Conservation (phyloP, 2,329 filamentous ascomycete species). For the Aspergillus arachidicola region DNA sequence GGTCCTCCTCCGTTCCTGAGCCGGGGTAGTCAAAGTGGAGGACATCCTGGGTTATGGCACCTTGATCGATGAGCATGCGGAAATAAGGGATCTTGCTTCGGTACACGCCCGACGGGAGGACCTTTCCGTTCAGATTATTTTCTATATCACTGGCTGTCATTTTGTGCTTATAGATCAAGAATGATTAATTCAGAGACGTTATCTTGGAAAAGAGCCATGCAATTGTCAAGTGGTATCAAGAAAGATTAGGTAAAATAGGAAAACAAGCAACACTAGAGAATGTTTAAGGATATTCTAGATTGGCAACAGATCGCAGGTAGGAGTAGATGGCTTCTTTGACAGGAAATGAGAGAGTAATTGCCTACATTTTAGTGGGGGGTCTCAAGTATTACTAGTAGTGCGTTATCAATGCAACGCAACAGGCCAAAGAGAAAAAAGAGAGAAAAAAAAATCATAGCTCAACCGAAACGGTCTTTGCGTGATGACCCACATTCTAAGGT, state of each 20-base stretch:
- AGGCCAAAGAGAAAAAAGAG: neutral
- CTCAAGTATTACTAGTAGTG: neutral
- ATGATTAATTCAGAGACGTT: neutral
- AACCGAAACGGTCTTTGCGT: neutral
- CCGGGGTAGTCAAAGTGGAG: conserved; percentile 46
- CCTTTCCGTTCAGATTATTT: neutral
- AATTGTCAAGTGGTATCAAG: neutral
- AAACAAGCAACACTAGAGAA: neutral
- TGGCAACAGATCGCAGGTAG: neutral
- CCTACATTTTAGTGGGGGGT: neutral
- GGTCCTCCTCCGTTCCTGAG: conserved; percentile 47
- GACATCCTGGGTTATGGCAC: conserved; percentile 20
- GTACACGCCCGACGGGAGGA: neutral
- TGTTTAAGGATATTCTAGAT: neutral
- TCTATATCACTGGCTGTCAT: neutral
- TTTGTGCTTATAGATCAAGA: neutral
- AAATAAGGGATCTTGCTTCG: conserved; percentile 1
- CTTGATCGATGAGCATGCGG: conserved; percentile 10
- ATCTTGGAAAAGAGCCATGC: neutral
- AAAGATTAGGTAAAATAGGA: neutral
- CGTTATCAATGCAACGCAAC: neutral
- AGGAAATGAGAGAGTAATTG: neutral
- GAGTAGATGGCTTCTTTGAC: neutral
- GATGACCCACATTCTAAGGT: neutral
- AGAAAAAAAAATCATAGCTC: neutral